Evolutionary conservation across 2,329 filamentous ascomycete genomes (phyloP).

Genomic region (Colletotrichum orbiculare): DNA sequence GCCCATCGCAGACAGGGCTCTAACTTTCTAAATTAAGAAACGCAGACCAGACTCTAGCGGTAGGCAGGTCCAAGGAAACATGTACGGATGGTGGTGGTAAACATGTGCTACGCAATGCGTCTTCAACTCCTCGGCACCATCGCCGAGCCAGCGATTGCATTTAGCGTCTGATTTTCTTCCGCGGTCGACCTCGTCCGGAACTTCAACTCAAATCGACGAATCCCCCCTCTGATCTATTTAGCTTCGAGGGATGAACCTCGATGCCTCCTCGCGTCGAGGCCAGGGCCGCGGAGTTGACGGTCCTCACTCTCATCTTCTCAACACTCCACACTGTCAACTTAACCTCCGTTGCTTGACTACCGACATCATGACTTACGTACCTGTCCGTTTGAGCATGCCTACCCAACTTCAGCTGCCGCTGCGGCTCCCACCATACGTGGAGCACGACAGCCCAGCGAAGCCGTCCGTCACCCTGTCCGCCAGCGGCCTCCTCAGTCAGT

Average conservation of each 20-base stretch:
- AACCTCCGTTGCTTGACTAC: neutral
- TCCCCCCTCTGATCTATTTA: neutral
- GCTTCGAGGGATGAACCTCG: slow-evolving; percentile 4
- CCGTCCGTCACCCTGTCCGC: too few species aligned
- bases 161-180: neutral
- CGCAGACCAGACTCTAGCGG: neutral
- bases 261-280: neutral
- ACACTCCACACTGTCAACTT: slow-evolving; percentile 9
- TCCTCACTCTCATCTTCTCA: slow-evolving; percentile 2
- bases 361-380: slow-evolving; percentile 29
- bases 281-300: neutral
- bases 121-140: slow-evolving; percentile 16
- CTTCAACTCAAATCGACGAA: neutral
- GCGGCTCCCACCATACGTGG: slow-evolving; percentile 10
- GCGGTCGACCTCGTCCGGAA: neutral
- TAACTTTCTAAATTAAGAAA: slow-evolving; percentile 24
- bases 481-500: too few species aligned
- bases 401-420: slow-evolving; percentile 23
- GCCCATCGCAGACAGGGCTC: neutral
- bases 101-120: neutral
- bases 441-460: neutral
- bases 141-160: slow-evolving; percentile 4
- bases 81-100: neutral
- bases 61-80: neutral
- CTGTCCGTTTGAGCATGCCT: slow-evolving; percentile 15